phyloP scores from a whole-genome alignment of 2,329 filamentous ascomycete species.

The Geosmithia putterillii region DNA sequence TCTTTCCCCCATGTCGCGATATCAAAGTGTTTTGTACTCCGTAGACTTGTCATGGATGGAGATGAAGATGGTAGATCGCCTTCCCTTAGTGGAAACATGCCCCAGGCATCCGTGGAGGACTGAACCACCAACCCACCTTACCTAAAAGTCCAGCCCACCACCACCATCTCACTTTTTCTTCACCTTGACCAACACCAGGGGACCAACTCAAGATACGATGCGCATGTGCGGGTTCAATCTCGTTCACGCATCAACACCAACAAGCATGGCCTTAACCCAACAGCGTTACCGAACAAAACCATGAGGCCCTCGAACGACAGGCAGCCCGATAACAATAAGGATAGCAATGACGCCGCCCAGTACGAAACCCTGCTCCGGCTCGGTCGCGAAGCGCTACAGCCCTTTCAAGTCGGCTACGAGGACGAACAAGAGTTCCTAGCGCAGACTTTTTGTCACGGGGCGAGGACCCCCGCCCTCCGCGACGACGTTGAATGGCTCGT shows the following conservation, averaged over 20 bases:
- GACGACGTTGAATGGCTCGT: conserved; percentile 14
- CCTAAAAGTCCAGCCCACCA: too few species aligned
- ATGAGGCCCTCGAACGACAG: background rate
- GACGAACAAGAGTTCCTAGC: conserved; percentile 16
- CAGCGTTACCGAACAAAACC: background rate
- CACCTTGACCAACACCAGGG: too few species aligned
- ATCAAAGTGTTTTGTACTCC: too few species aligned
- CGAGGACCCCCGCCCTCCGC: conserved; percentile 6
- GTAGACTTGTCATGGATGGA: too few species aligned
- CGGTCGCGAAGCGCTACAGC: conserved; percentile 13
- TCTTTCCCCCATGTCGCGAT: too few species aligned
- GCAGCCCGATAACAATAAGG: background rate
- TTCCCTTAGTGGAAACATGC: background rate
- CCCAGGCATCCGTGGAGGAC: background rate
- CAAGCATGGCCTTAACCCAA: background rate
- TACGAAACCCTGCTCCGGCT: conserved; percentile 2
- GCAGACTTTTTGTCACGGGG: conserved; percentile 14
- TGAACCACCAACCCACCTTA: background rate
- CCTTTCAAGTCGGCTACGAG: conserved; percentile 17
- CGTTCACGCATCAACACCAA: background rate
- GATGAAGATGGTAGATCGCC: background rate
- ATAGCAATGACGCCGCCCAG: too few species aligned
- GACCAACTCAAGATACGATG: too few species aligned
- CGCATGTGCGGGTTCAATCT: too few species aligned
- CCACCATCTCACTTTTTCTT: background rate